phyloP scores from a whole-genome alignment of 2,329 filamentous ascomycete species.

The Alternaria sp. region DNA sequence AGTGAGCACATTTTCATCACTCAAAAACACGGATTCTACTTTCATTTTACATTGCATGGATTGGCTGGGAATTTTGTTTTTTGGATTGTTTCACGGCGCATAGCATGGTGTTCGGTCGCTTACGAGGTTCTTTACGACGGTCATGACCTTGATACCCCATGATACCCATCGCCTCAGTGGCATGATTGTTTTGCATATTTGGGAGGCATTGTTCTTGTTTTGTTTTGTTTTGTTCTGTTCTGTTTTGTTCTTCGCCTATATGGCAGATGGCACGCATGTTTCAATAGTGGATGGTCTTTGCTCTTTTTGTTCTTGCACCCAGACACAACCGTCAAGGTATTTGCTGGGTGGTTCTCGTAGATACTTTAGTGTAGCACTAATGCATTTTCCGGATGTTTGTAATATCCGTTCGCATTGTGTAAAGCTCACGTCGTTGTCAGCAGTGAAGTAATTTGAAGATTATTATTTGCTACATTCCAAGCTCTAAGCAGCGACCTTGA shows the following conservation, averaged over 20 bases:
- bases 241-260: neutral
- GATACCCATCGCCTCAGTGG: slow-evolving; percentile 18
- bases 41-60: neutral
- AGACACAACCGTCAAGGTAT: neutral
- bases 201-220: neutral
- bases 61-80: neutral
- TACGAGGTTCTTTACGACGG: slow-evolving; percentile 19
- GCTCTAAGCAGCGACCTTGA: slow-evolving; percentile 40
- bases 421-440: neutral
- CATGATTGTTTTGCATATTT: slow-evolving; percentile 11
- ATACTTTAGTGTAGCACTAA: neutral
- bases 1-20: slow-evolving; percentile 19
- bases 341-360: neutral
- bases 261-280: slow-evolving; percentile 12
- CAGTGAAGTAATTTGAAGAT: neutral
- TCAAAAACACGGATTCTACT: neutral
- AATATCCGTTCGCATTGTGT: neutral
- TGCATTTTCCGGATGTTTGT: neutral
- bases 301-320: slow-evolving; percentile 1
- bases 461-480: neutral
- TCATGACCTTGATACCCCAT: slow-evolving; percentile 26
- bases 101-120: slow-evolving; percentile 24
- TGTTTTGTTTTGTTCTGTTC: neutral
- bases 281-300: neutral
- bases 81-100: slow-evolving; percentile 16